Conservation (phyloP, 805 yeast species). For the Yamadazyma philogaea region DNA sequence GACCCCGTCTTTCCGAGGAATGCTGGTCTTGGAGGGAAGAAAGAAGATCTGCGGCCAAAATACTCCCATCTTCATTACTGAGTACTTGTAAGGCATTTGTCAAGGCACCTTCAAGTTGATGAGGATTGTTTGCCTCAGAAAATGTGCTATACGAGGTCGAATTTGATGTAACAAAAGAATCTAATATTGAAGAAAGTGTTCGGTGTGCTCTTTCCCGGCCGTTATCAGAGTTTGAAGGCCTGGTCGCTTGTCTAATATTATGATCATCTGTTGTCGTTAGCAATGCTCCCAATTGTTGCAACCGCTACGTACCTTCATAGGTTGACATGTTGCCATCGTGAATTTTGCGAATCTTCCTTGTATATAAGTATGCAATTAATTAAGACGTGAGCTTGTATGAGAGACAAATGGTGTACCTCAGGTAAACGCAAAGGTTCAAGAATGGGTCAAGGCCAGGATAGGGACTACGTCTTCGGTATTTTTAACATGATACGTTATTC, state of each 20-base stretch:
- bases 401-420: too few species aligned
- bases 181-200: slow-evolving; percentile 28
- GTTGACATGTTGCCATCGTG: slow-evolving; percentile 31
- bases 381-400: too few species aligned
- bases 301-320: slow-evolving; percentile 39
- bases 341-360: not conserved
- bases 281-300: not conserved
- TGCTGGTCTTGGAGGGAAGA: slow-evolving; percentile 18
- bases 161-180: slow-evolving; percentile 27
- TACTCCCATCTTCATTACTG: slow-evolving; percentile 29
- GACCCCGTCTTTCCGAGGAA: slow-evolving; percentile 41
- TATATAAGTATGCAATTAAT: not conserved
- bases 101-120: slow-evolving; percentile 19
- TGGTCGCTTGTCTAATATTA: slow-evolving; percentile 20
- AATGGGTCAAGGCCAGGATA: too few species aligned
- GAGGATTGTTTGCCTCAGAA: not conserved
- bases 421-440: not conserved
- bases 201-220: slow-evolving; percentile 29
- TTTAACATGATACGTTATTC: not conserved
- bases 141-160: not conserved
- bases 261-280: slow-evolving; percentile 34
- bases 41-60: slow-evolving; percentile 26
- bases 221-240: slow-evolving; percentile 7
- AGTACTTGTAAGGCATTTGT: slow-evolving; percentile 30
- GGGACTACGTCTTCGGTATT: too few species aligned